Percentiles rank a stretch among this genome's conserved stretches.
These are phyloP conservation scores for Hypoxylon rickii DNA, from an alignment of 495 filamentous ascomycete species.

Conservation along the genomic window DNA sequence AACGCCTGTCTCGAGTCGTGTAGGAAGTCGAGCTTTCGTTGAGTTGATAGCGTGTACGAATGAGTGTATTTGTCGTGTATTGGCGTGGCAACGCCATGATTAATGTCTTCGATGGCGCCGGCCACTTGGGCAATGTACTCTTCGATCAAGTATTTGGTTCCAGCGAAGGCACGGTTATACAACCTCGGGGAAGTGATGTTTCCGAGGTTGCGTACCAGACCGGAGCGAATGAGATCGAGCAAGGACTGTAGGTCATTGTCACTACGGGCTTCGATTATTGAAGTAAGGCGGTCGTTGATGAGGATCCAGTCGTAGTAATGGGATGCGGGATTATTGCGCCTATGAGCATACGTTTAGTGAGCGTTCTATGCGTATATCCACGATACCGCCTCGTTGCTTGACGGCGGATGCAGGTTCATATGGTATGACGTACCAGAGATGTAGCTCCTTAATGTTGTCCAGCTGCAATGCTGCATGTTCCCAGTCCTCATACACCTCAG, in stretches of 20 bases:
- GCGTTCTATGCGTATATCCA: too few species aligned
- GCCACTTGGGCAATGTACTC: constrained; percentile 88
- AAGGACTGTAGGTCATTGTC: constrained; percentile 74
- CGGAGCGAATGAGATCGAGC: constrained; percentile 79
- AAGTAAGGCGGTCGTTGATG: constrained; percentile 75
- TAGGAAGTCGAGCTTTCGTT: constrained; percentile 84
- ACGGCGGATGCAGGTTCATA: too few species aligned
- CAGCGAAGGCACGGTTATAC: constrained; percentile 83
- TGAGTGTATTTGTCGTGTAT: constrained; percentile 40
- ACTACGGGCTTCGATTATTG: constrained; percentile 74
- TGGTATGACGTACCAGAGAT: constrained; percentile 73
- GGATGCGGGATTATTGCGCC: constrained; percentile 80
- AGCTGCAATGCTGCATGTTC: constrained; percentile 77
- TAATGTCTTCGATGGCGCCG: constrained; percentile 77
- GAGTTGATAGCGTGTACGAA: constrained; percentile 69
- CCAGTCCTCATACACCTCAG: constrained; percentile 80
- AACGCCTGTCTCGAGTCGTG: constrained; percentile 91
- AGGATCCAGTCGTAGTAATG: constrained; percentile 88
- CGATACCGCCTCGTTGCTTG: too few species aligned
- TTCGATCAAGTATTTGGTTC: constrained; percentile 88
- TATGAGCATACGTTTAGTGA: constrained; percentile 28
- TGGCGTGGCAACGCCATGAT: constrained; percentile 42
- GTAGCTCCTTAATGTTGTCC: constrained; percentile 75
- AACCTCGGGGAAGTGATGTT: constrained; percentile 86
- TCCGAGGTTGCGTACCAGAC: constrained; percentile 86